Base-by-base conservation (phyloP, 176 grass and related monocot species). In the Cenchrus fungigraminus region DNA sequence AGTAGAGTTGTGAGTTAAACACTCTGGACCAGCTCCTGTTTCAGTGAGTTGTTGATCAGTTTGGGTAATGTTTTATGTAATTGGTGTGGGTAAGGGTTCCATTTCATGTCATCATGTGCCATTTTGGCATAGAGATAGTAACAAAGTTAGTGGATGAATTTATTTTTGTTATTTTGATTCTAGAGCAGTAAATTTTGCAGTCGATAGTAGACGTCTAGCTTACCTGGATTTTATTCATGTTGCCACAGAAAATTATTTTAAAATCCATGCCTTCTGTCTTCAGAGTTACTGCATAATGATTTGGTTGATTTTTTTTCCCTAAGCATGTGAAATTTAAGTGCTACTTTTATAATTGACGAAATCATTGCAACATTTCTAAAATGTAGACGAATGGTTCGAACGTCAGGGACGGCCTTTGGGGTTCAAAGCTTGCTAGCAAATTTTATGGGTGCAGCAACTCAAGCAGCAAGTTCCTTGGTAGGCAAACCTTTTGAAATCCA, bases 381-480 rank as follows among this genome's bases (percentile, higher is more conserved):
- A 90, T 94, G 59, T 85, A 98, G 97, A 85, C 47, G 76, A 83
- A 67, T 78, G 91, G 74, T 53, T 66, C 65, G 61, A 79, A 69
- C 42, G 72, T 6, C 67, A 68, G 47, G 68, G 83, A 82, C 82
- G 93, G 86, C 82, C 87, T 94, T 28, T 99, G 97, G 97, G 88
- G 60, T 77, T 99, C 97, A 17, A 96, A 91, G 88, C 60, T 94
- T 54, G 85, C 93, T 78, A 86, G 78, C 63, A 90, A 87, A 70
- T 95, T 78, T 79, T 89, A 92, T 43, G 93, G 97, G 66, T 99
- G 93, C 82, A 99, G 97, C 66, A 90, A 92, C 75, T 86, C 93
- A 63, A 94, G 93, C 86, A 94, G 88, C 81, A 89, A 88, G 54
- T 99, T 92, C 77, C 54, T 85, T 86, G 90, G 95, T 97, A 73